These are phyloP conservation scores for Didymella glomerata DNA, from an alignment of 2,329 filamentous ascomycete genomes.

Conservation along the genomic window DNA sequence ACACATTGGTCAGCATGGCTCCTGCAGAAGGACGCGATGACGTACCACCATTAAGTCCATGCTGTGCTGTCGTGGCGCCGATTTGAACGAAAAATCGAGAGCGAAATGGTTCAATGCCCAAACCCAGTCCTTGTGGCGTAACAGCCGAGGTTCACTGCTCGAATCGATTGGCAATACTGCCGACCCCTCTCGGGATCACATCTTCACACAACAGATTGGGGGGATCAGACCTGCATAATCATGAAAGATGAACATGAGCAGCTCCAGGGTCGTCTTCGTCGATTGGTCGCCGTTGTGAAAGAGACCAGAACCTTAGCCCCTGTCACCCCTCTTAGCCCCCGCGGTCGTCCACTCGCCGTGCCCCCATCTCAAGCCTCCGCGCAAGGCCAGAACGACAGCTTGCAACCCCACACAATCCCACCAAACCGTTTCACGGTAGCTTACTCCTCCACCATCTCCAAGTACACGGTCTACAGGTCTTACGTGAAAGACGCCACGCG, in stretches of 20 bases:
- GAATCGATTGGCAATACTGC: background rate
- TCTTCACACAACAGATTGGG: conserved; percentile 2
- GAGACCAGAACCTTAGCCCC: conserved; percentile 18
- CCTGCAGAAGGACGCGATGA: background rate
- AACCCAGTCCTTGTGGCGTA: background rate
- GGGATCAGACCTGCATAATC: background rate
- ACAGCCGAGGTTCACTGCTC: conserved; percentile 11
- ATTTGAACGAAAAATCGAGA: background rate
- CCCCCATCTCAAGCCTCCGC: conserved; percentile 11
- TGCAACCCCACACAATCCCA: conserved; percentile 6
- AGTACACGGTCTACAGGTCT: background rate
- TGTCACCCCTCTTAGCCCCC: conserved; percentile 20
- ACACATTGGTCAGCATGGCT: background rate
- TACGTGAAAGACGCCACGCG: conserved; percentile 19
- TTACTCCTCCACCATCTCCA: background rate
- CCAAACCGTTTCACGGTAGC: background rate
- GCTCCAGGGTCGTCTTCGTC: background rate
- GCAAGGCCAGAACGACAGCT: conserved; percentile 12
- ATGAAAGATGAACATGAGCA: background rate
- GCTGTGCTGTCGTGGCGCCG: background rate
- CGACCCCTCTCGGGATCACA: conserved; percentile 6
- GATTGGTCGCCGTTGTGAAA: conserved; percentile 18
- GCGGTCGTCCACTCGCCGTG: conserved; percentile 7
- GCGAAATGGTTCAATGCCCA: background rate
- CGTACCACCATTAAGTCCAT: background rate